Percentiles rank a stretch among this genome's conserved stretches.
phyloP scores from a whole-genome alignment of 805 yeast genomes.

The Metschnikowia aberdeeniae region DNA sequence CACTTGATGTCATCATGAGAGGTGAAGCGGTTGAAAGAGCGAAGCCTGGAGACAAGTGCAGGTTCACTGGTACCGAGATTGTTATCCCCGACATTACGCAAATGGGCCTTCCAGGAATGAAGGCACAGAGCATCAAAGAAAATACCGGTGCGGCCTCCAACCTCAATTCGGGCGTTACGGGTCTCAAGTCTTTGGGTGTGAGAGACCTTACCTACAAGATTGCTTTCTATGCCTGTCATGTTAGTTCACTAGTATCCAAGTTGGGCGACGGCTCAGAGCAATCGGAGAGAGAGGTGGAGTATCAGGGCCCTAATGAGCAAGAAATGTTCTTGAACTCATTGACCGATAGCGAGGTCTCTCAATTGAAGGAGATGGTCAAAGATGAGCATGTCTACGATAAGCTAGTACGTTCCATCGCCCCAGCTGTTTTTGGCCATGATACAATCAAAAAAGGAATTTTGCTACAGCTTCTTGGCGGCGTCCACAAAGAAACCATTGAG shows the following conservation, averaged over 20 bases:
- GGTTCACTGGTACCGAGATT: conserved; percentile 90
- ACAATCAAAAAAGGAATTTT: conserved; percentile 87
- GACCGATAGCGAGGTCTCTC: conserved; percentile 77
- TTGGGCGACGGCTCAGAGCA: conserved; percentile 16
- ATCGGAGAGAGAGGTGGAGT: conserved; percentile 24
- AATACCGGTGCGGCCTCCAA: conserved; percentile 62
- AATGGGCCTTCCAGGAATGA: conserved; percentile 91
- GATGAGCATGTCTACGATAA: conserved; percentile 82
- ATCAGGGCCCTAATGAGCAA: conserved; percentile 63
- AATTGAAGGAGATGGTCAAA: conserved; percentile 84
- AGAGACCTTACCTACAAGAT: conserved; percentile 89
- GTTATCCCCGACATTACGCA: conserved; percentile 94
- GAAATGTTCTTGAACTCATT: conserved; percentile 74
- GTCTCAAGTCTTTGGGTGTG: conserved; percentile 85
- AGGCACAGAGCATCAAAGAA: conserved; percentile 77
- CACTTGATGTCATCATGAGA: conserved; percentile 84
- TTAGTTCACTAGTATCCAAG: conserved; percentile 53
- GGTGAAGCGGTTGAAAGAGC: conserved; percentile 96
- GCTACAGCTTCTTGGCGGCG: conserved; percentile 89
- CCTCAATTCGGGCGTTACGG: conserved; percentile 79
- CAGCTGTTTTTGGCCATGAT: conserved; percentile 96
- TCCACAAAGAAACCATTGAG: conserved; percentile 88
- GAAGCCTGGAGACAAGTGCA: conserved; percentile 94
- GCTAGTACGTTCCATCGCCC: conserved; percentile 85
- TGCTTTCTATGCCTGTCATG: conserved; percentile 91